Percentiles rank a stretch among this genome's conserved stretches.
Evolutionary conservation across 345 rosid genomes (phyloP).

Genomic region (Toxicodendron radicans): DNA sequence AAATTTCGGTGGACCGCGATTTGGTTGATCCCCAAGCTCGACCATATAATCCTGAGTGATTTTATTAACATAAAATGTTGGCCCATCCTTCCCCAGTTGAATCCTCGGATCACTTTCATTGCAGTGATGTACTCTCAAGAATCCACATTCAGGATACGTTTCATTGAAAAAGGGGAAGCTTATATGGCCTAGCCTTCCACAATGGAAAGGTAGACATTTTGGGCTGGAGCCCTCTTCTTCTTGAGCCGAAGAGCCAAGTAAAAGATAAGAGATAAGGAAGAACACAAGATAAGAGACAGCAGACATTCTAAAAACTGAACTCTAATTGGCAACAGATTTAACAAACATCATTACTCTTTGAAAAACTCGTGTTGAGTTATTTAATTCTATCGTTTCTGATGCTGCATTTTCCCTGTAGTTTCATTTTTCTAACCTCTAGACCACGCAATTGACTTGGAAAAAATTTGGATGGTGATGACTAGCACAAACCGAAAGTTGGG

Average conservation of each 20-base stretch:
- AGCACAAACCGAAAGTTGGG: too few species aligned
- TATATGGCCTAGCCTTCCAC: slow-evolving; percentile 25
- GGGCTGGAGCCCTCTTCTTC: not conserved
- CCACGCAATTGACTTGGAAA: too few species aligned
- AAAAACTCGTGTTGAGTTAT: too few species aligned
- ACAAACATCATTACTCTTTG: too few species aligned
- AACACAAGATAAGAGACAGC: not conserved
- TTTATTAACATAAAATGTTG: slow-evolving; percentile 29
- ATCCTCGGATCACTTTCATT: slow-evolving; percentile 7
- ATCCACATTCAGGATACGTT: slow-evolving; percentile 27
- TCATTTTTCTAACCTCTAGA: too few species aligned
- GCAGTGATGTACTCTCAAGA: slow-evolving; percentile 32
- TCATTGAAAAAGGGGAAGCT: slow-evolving; percentile 18
- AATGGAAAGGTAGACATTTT: slow-evolving; percentile 12
- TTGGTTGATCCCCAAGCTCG: slow-evolving; percentile 20
- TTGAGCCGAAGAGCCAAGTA: not conserved
- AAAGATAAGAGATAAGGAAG: not conserved
- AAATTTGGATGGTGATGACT: too few species aligned
- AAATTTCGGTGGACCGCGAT: not conserved
- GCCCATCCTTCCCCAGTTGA: slow-evolving; percentile 29
- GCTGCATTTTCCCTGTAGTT: too few species aligned
- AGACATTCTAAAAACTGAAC: not conserved
- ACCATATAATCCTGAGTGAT: slow-evolving; percentile 32
- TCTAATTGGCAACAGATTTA: not conserved
- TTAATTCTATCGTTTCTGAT: too few species aligned